Conservation (phyloP, 148 eudicot species). For the Camellia japonica region DNA sequence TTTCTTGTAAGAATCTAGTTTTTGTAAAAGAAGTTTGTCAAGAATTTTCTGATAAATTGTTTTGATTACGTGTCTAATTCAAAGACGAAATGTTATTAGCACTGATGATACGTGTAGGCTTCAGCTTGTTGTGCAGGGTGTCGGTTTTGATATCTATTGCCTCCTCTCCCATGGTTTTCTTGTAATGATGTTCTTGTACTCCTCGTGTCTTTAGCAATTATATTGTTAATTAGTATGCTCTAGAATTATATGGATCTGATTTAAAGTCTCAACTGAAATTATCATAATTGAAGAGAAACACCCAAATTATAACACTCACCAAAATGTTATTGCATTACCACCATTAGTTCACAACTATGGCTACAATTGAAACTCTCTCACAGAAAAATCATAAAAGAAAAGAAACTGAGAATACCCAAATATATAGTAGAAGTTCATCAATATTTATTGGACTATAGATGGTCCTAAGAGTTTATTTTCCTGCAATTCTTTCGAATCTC, state of each 20-base stretch:
- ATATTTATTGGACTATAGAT: neutral
- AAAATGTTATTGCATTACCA: conserved; percentile 1
- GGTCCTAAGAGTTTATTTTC: conserved; percentile 40
- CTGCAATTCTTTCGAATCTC: conserved; percentile 79
- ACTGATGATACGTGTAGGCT: no score
- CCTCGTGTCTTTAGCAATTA: no score
- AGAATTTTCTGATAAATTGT: no score
- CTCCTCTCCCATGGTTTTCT: no score
- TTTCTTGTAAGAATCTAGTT: no score
- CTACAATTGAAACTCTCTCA: neutral
- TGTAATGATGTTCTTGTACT: no score
- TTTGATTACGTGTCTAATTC: no score
- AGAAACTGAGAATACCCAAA: neutral
- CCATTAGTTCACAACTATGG: neutral
- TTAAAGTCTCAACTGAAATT: neutral
- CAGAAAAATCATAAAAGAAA: neutral
- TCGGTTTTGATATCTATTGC: no score
- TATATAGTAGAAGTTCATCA: neutral
- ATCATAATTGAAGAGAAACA: neutral
- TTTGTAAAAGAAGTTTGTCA: no score
- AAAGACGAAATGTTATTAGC: no score
- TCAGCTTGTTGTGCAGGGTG: no score
- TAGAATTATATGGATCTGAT: neutral
- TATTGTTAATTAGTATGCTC: no score
- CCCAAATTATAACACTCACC: neutral